Evolutionary conservation across 2,329 filamentous ascomycete genomes (phyloP).

Genomic region (Hypoxylon sp.): DNA sequence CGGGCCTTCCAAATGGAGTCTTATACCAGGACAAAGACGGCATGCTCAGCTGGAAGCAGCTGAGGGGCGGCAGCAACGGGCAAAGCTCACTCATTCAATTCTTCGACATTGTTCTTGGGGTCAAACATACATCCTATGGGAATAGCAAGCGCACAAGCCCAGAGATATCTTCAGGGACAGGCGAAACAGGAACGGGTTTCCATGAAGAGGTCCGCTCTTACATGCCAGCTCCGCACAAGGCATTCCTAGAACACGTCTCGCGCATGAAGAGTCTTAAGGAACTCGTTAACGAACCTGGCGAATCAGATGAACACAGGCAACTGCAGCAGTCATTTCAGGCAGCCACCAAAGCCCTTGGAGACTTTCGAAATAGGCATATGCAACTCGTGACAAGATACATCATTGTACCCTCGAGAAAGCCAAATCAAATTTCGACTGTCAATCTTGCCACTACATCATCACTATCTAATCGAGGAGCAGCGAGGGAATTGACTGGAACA

Average conservation of each 20-base stretch:
- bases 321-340: conserved; percentile 73
- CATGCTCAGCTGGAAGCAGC: conserved; percentile 78
- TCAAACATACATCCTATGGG: conserved; percentile 76
- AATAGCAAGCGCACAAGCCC: conserved; percentile 45
- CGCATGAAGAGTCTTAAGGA: conserved; percentile 81
- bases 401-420: conserved; percentile 76
- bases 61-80: conserved; percentile 92
- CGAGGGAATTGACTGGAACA: conserved; percentile 78
- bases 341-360: conserved; percentile 80
- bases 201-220: conserved; percentile 83
- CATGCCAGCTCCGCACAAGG: conserved; percentile 88
- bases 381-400: conserved; percentile 93
- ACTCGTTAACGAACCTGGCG: conserved; percentile 71
- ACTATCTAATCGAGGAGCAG: conserved; percentile 32
- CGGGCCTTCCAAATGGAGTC: conserved; percentile 85
- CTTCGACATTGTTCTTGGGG: conserved; percentile 87
- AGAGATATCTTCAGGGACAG: conserved; percentile 14
- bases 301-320: conserved; percentile 64
- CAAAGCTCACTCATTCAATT: conserved; percentile 95
- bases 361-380: conserved; percentile 88
- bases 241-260: conserved; percentile 81
- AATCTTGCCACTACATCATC: conserved; percentile 65
- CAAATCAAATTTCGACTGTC: conserved; percentile 52
- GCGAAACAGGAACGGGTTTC: conserved; percentile 56
- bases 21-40: conserved; percentile 84